Base-by-base conservation (phyloP, 805 yeast species). In the Debaryomyces castellii region DNA sequence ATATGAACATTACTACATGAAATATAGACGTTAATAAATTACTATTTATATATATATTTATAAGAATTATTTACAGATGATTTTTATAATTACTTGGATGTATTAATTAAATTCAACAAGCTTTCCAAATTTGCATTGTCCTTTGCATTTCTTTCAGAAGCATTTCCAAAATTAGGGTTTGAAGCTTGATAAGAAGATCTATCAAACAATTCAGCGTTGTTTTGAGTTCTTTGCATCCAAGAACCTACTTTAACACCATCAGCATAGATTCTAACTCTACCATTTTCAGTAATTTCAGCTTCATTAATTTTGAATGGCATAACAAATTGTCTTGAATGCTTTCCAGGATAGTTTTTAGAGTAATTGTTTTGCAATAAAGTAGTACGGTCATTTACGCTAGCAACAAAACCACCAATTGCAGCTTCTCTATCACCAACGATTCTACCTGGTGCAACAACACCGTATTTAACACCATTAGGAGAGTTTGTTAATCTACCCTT, bases 401-500 rank as follows among this genome's bases (percentile, higher is more conserved):
- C 71, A 17, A 72, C 59, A 43, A 72, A 67, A 5, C 77, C 77
- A 44, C 72, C 77, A 47, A 82, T 72, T 7, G 87, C 90, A 23
- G 78, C 76, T 47, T 67, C 72, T 50, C 70, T 65, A 35, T 74
- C 64, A 45, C 71, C 71, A 38, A 79, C 68, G 39, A 80, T 66
- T 71, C 96, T 81, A 48, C 92, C 95, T 12, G 90, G 87, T 16
- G 80, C 81, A 35, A 84, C 72, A 43, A 68, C 68, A 22, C 76
- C 78, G 46, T 74, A 64, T 39, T 76, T 68, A 20, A 81, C 65
- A 41, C 96, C 96, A 55, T 83, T 80, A 18, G 95, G 94, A 3
- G 86, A 73, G 60, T 81, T 85, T 47, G 70, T 60, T 32, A 89
- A 67, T 60, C 89, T 77, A 5, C 96, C 96, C 47, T 74, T 77